These are phyloP conservation scores for Schizosaccharomyces osmophilus DNA, from an alignment of 805 yeast genomes.

Conservation along the genomic window DNA sequence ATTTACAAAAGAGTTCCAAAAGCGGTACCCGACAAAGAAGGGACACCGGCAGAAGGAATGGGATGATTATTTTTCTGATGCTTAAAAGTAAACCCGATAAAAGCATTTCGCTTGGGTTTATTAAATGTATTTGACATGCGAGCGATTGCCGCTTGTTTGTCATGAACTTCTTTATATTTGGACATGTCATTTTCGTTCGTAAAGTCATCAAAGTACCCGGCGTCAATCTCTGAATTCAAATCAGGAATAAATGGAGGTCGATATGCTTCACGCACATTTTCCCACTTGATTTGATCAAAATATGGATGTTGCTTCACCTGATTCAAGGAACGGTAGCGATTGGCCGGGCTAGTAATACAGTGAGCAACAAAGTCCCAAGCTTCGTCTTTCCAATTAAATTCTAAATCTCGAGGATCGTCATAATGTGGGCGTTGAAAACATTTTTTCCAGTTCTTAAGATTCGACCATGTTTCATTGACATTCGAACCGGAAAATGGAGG, in stretches of 20 bases:
- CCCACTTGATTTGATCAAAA: neutral
- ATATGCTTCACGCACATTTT: neutral
- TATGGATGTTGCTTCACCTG: neutral
- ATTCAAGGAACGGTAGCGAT: neutral
- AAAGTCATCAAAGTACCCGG: slow-evolving; percentile 95
- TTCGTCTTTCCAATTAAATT: slow-evolving; percentile 2
- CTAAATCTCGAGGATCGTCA: slow-evolving; percentile 1
- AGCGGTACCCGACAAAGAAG: neutral
- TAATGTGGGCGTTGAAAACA: slow-evolving; percentile 74
- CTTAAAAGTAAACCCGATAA: slow-evolving; percentile 88
- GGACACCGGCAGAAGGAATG: neutral
- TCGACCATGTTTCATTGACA: slow-evolving; percentile 84
- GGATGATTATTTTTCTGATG: slow-evolving; percentile 26
- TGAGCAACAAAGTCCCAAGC: slow-evolving; percentile 1
- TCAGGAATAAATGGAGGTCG: slow-evolving; percentile 83
- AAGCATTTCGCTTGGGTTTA: slow-evolving; percentile 34
- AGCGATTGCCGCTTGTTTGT: slow-evolving; percentile 61
- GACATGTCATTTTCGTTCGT: slow-evolving; percentile 93
- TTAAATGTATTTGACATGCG: slow-evolving; percentile 17
- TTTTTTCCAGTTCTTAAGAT: slow-evolving; percentile 77
- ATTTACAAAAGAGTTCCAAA: neutral
- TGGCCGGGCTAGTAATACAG: neutral
- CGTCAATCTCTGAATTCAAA: slow-evolving; percentile 87
- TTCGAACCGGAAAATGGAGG: slow-evolving; percentile 91
- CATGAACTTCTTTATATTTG: slow-evolving; percentile 88